A percentile compares a stretch with the other conserved stretches of the same genome.
Conservation (phyloP, 2,329 filamentous ascomycete species). For the Paecilomyces sp. region DNA sequence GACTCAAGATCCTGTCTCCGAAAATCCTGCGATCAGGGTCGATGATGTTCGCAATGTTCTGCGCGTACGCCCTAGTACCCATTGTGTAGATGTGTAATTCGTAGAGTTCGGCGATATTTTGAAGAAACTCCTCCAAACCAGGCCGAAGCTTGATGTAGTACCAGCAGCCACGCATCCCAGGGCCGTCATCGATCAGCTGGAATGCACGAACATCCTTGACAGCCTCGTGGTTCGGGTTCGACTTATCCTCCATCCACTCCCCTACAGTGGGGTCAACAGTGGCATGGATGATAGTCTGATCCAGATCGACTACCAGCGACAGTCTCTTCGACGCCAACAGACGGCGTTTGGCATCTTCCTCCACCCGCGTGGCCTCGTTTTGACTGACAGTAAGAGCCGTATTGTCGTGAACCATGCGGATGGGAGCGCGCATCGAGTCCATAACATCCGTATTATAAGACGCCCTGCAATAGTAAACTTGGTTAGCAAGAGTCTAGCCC, state of each 20-base stretch:
- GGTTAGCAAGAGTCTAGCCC: background rate
- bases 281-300: conserved; percentile 97
- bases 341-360: conserved; percentile 78
- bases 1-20: conserved; percentile 88
- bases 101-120: conserved; percentile 70
- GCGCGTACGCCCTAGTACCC: conserved; percentile 94
- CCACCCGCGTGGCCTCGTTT: conserved; percentile 70
- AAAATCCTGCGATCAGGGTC: conserved; percentile 87
- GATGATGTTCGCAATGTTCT: conserved; percentile 85
- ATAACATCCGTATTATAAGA: conserved; percentile 74
- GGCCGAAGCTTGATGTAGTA: conserved; percentile 99
- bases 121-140: conserved; percentile 72
- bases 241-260: conserved; percentile 85
- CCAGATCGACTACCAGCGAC: conserved; percentile 89
- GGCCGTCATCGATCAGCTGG: conserved; percentile 79
- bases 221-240: conserved; percentile 84
- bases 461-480: conserved; percentile 34
- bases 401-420: conserved; percentile 93
- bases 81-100: conserved; percentile 99
- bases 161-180: conserved; percentile 69
- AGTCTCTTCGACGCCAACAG: conserved; percentile 76
- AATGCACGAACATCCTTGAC: conserved; percentile 85
- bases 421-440: conserved; percentile 78
- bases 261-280: conserved; percentile 94
- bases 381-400: conserved; percentile 78